Percentiles rank a stretch among this genome's conserved stretches.
Conservation (phyloP, 2,329 filamentous ascomycete species). For the Aspergillus pseudonomiae region DNA sequence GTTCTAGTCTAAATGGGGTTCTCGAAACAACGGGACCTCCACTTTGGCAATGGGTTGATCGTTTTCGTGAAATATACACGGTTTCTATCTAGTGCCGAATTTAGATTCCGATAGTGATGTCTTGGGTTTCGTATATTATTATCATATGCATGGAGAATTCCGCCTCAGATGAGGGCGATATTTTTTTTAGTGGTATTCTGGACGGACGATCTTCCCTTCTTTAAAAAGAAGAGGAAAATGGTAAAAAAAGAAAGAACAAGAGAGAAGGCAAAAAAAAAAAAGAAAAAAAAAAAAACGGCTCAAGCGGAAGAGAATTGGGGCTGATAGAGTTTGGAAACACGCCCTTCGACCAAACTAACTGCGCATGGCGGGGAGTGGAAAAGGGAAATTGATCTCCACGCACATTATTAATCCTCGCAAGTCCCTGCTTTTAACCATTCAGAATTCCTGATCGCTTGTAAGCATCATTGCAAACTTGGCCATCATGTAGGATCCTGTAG, state of each 20-base stretch:
- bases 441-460: background rate
- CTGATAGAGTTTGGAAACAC: slow-evolving; percentile 14
- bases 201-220: background rate
- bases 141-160: background rate
- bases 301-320: background rate
- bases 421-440: background rate
- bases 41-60: background rate
- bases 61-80: background rate
- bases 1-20: background rate
- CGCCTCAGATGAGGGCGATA: background rate
- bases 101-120: background rate
- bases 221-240: too few species aligned
- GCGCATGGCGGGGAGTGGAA: slow-evolving; percentile 26
- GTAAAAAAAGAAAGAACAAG: background rate
- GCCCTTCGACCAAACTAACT: slow-evolving; percentile 12
- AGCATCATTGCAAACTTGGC: background rate
- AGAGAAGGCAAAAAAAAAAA: background rate
- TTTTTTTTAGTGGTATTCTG: background rate
- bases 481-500: background rate
- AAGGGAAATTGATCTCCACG: slow-evolving; percentile 23
- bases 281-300: background rate
- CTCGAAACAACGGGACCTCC: background rate
- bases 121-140: background rate
- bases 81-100: background rate
- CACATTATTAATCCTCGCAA: slow-evolving; percentile 3